Percentiles rank a stretch among this genome's conserved stretches.
phyloP scores from a whole-genome alignment of 2,329 filamentous ascomycete genomes.

The Venturia asperata region DNA sequence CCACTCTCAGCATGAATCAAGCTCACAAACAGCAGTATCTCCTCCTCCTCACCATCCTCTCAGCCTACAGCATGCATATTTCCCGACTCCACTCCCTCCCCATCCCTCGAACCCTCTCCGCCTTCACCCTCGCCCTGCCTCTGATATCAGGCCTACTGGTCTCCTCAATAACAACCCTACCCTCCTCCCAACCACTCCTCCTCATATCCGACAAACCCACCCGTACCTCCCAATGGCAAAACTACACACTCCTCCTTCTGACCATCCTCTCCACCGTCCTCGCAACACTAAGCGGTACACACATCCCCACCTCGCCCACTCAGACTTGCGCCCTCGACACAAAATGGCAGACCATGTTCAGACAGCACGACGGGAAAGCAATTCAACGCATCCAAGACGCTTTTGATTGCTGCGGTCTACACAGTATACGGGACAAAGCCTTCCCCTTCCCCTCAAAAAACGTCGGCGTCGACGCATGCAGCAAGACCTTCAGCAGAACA shows the following conservation, averaged over 20 bases:
- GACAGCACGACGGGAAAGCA: constrained; percentile 41
- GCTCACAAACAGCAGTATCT: constrained; percentile 32
- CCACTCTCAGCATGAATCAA: background rate
- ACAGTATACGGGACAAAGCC: constrained; percentile 49
- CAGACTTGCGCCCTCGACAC: constrained; percentile 50
- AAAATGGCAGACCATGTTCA: constrained; percentile 51
- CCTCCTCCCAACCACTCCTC: constrained; percentile 30
- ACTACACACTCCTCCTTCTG: constrained; percentile 29
- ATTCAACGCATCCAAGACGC: constrained; percentile 58
- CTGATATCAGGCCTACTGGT: constrained; percentile 38
- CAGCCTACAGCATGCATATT: constrained; percentile 32
- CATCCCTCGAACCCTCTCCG: constrained; percentile 36
- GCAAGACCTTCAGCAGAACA: constrained; percentile 40
- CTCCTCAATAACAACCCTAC: constrained; percentile 28
- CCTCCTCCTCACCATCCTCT: constrained; percentile 34
- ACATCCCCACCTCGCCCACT: constrained; percentile 33
- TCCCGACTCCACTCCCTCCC: constrained; percentile 34
- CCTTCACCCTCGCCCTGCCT: constrained; percentile 38
- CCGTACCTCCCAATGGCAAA: background rate
- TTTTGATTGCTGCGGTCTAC: constrained; percentile 60
- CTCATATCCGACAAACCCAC: constrained; percentile 19
- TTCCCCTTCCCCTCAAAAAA: constrained; percentile 51
- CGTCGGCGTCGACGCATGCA: constrained; percentile 36
- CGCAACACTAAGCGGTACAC: constrained; percentile 40
- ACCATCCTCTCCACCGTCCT: constrained; percentile 38